Conservation (phyloP, 176 grass and related monocot genomes). For the Phoenix roebelenii region DNA sequence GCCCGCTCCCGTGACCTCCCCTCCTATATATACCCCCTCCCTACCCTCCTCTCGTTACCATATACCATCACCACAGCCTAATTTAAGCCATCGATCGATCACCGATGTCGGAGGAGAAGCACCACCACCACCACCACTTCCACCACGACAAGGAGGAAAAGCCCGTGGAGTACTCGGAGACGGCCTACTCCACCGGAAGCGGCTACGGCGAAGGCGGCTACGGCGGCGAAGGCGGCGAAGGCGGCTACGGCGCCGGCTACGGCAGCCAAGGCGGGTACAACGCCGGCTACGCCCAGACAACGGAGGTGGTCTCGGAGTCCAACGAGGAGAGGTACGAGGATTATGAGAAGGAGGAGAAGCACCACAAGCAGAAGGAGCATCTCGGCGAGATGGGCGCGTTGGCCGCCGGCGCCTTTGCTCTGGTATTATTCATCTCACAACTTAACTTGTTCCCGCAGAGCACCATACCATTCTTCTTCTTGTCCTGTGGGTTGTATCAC, state of each 20-base stretch:
- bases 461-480: too few species aligned
- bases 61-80: not conserved
- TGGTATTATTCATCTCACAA: slow-evolving; percentile 26
- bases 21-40: slow-evolving; percentile 21
- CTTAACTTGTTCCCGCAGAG: too few species aligned
- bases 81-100: too few species aligned
- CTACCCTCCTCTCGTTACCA: not conserved
- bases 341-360: slow-evolving; percentile 68
- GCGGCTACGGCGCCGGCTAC: slow-evolving; percentile 15
- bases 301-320: slow-evolving; percentile 14
- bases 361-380: slow-evolving; percentile 84
- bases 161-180: slow-evolving; percentile 5
- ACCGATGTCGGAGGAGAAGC: slow-evolving; percentile 58
- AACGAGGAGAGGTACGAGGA: slow-evolving; percentile 35
- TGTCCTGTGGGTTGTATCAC: too few species aligned
- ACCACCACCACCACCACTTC: slow-evolving; percentile 33
- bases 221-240: not conserved
- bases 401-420: slow-evolving; percentile 55
- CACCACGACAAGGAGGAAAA: slow-evolving; percentile 48
- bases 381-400: slow-evolving; percentile 49
- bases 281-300: slow-evolving; percentile 24
- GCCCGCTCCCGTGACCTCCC: not conserved
- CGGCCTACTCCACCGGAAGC: not conserved
- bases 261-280: not conserved
- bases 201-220: slow-evolving; percentile 20